These are phyloP conservation scores for Pulveroboletus frians DNA, from an alignment of 768 basidiomycete genomes.

Conservation along the genomic window DNA sequence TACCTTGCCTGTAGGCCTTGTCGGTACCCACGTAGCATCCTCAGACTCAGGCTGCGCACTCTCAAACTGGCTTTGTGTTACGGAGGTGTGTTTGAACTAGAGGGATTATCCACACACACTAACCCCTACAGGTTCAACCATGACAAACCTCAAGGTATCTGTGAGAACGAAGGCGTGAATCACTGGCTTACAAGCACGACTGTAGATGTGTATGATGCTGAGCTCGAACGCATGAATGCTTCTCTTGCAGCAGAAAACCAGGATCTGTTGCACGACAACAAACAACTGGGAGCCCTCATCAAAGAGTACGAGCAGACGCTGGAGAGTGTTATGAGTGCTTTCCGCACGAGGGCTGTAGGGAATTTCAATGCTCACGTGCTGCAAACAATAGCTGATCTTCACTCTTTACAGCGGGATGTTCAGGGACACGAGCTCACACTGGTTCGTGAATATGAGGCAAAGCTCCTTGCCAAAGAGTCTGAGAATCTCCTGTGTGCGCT, in stretches of 20 bases:
- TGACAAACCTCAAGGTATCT: constrained; percentile 77
- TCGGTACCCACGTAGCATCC: neutral
- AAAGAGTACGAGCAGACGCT: constrained; percentile 97
- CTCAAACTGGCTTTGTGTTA: constrained; percentile 88
- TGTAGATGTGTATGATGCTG: constrained; percentile 83
- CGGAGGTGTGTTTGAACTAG: constrained; percentile 49
- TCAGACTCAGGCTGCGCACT: constrained; percentile 82
- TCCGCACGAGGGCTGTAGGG: constrained; percentile 87
- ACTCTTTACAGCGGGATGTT: constrained; percentile 67
- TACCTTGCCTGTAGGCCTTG: constrained; percentile 1
- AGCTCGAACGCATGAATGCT: constrained; percentile 84
- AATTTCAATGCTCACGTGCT: neutral
- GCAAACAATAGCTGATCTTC: neutral
- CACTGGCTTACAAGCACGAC: neutral
- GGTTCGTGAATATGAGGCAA: constrained; percentile 85
- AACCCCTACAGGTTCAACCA: constrained; percentile 61
- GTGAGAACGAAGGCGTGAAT: neutral
- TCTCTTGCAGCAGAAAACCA: constrained; percentile 81
- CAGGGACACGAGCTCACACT: constrained; percentile 89
- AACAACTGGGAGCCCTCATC: constrained; percentile 83
- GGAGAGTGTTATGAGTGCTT: constrained; percentile 88
- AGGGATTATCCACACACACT: neutral
- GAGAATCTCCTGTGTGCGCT: constrained; percentile 57
- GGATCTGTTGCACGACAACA: constrained; percentile 86
- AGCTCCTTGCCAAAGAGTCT: constrained; percentile 72